These are phyloP conservation scores for Cladosporium sp. DNA, from an alignment of 2,329 filamentous ascomycete genomes.

Conservation along the genomic window DNA sequence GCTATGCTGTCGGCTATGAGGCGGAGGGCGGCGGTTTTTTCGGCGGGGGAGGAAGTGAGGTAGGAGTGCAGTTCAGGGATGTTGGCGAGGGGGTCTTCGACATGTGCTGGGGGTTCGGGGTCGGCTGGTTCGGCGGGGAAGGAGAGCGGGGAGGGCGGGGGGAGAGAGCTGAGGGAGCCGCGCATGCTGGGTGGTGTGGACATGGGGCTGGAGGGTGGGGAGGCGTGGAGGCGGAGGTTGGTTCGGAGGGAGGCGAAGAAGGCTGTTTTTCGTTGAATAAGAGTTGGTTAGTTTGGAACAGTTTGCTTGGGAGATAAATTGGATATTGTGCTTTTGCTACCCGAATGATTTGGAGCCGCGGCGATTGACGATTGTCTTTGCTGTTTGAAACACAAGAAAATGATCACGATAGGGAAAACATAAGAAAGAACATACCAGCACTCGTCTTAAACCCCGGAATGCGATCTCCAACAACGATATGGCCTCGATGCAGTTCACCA, in stretches of 20 bases:
- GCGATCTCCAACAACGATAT: conserved; percentile 26
- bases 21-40: conserved; percentile 64
- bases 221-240: conserved; percentile 64
- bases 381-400: too few relatives aligned
- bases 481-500: conserved; percentile 18
- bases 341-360: too few relatives aligned
- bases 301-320: too few relatives aligned
- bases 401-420: too few relatives aligned
- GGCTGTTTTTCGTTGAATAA: too few relatives aligned
- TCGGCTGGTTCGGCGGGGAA: conserved; percentile 22
- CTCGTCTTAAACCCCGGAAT: conserved; percentile 34
- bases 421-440: conserved; percentile 28
- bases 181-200: conserved; percentile 59
- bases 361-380: too few relatives aligned
- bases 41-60: conserved; percentile 45
- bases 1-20: conserved; percentile 78
- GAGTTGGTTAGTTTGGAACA: too few relatives aligned
- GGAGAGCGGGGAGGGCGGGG: conserved; percentile 42
- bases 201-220: conserved; percentile 58
- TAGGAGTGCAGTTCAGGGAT: conserved; percentile 63
- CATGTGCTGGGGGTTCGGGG: conserved; percentile 28
- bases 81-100: conserved; percentile 44
- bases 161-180: conserved; percentile 47
- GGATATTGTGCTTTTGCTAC: too few relatives aligned
- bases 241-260: conserved; percentile 80